Base-by-base conservation (phyloP, 139 green algal genomes). In the Bryopsis sp. region DNA sequence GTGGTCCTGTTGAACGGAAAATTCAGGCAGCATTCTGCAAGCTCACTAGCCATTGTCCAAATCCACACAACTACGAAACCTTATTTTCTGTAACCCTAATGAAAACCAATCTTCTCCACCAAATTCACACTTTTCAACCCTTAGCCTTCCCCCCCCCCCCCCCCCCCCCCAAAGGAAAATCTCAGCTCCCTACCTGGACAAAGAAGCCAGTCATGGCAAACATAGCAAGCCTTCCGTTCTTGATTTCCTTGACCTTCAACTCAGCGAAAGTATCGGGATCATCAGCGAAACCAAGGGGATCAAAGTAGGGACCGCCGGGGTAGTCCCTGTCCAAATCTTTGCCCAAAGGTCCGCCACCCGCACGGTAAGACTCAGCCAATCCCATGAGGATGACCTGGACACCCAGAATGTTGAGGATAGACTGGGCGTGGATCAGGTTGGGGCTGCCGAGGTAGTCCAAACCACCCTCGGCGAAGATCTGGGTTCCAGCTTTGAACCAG, bases 161-260 rank as follows among this genome's bases (percentile, higher is more conserved):
- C n/a, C n/a, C n/a, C n/a, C n/a, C n/a, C n/a, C n/a, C n/a, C n/a
- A n/a, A n/a, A n/a, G n/a, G n/a, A n/a, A n/a, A n/a, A n/a, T n/a
- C n/a, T n/a, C n/a, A n/a, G n/a, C n/a, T n/a, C n/a, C n/a, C n/a
- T n/a, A n/a, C 66, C 76, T 92, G 86, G 5, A 93, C 82, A 79
- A 88, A 94, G 82, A 93, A 92, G 68, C 91, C 91, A 58, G 95
- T 82, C 79, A 93, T 92, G 68, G 86, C 88, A 76, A 97, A 85
- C 91, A 96, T 96, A 48, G 92, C 92, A 26, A 97, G 82, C 71
- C 91, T 86, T 61, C 90, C 89, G 83, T 96, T 96, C 91, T 97
- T 97, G 76, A 96, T 92, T 83, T 97, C 90, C 89, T 97, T 96
- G 29, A 92, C 81, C 82, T 89, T 83, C 60, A 85, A 69, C 68